Base-by-base conservation (phyloP, 768 basidiomycete species). In the Agaricus blazei region DNA sequence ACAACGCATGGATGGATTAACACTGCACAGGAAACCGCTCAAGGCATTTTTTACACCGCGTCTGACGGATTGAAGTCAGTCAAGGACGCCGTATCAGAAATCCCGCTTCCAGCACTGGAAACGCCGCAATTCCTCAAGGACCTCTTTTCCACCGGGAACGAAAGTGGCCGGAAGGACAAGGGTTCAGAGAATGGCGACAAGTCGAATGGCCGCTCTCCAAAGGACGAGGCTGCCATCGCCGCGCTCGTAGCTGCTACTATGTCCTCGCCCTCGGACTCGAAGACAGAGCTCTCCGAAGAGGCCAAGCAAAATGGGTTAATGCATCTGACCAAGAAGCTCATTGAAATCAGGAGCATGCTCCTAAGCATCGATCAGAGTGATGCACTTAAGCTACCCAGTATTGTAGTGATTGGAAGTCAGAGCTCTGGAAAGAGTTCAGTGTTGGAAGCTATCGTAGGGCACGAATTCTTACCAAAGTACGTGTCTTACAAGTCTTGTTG, bases 351-450 rank as follows among this genome's bases (percentile, higher is more conserved):
- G 54, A 87, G 79, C 58, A 95, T 98, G 80, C 75, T 99, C n/a
- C 76, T 98, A 24, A 88, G 90, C 64, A 95, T 98, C 52, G 97
- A 98, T 70, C 93, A 98, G 70, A 93, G 88, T 60, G 96, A 98
- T 60, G 83, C 87, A 6, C 79, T 99, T 62, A 98, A 94, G 64
- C 75, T 99, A 19, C 97, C 97, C 1, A 96, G 93, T 63, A 98
- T 99, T 58, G 97, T 98, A 42, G 97, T 98, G 46, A 90, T 99
- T 59, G 97, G 97, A 9, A 96, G 93, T 68, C 97, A 99, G 74
- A 97, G 94, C 69, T 95, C 93, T 2, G 97, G 97, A 9, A 99
- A 99, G 77, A 98, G 94, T 63, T 95, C 93, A 27, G 97, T 99
- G 0, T 72, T 99, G 58, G 97, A 99, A 70, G 88, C 97, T 4